These are phyloP conservation scores for Corchorus olitorius DNA, from an alignment of 345 rosid species.

Conservation along the genomic window DNA sequence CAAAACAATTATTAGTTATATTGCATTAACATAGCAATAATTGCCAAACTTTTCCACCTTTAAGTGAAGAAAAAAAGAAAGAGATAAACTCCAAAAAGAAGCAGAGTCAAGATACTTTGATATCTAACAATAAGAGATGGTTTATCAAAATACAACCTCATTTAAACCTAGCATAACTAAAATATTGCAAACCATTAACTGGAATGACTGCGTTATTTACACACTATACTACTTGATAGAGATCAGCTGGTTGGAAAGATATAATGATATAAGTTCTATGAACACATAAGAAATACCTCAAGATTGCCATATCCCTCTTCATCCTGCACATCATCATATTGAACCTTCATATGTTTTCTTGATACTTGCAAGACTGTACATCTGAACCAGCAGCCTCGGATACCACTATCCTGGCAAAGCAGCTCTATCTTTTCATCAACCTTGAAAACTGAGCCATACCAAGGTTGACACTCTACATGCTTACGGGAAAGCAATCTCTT, in stretches of 20 bases:
- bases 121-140: no score
- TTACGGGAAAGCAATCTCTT: conserved; percentile 55
- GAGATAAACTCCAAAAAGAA: no score
- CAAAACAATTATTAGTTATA: not conserved
- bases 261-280: conserved; percentile 6
- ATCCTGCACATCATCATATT: conserved; percentile 82
- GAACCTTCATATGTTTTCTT: conserved; percentile 72
- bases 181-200: not conserved
- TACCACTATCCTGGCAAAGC: conserved; percentile 94
- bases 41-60: no score
- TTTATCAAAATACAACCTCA: not conserved
- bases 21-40: not conserved
- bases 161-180: conserved; percentile 1
- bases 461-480: conserved; percentile 47
- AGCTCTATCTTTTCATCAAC: conserved; percentile 76
- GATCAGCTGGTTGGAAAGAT: conserved; percentile 17
- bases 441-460: conserved; percentile 39
- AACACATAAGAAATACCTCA: conserved; percentile 58
- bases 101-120: no score
- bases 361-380: conserved; percentile 73
- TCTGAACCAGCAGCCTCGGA: conserved; percentile 98
- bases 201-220: not conserved
- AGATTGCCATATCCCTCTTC: conserved; percentile 82
- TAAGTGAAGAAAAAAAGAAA: no score
- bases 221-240: not conserved